Evolutionary conservation across 1,139 yeast genomes (phyloP).

Genomic region (Yamadazyma epiphylla): DNA sequence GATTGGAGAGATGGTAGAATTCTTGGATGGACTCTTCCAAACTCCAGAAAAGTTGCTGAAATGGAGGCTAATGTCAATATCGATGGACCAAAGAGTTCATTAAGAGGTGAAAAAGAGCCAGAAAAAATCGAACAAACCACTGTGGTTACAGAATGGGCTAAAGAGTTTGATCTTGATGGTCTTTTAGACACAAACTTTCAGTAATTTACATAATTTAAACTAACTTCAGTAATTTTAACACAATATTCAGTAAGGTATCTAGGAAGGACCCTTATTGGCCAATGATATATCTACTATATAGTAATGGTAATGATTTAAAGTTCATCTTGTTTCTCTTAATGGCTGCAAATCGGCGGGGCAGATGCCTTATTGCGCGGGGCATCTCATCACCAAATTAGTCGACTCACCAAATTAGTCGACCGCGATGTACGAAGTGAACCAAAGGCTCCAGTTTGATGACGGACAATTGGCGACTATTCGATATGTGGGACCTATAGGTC

Average conservation of each 20-base stretch:
- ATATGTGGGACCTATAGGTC: constrained; percentile 53
- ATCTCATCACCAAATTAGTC: too few species aligned
- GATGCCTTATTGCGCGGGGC: too few species aligned
- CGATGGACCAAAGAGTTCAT: constrained; percentile 39
- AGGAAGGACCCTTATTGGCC: too few species aligned
- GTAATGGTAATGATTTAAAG: constrained; percentile 17
- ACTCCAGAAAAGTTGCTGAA: constrained; percentile 35
- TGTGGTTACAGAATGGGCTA: constrained; percentile 86
- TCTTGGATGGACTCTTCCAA: constrained; percentile 87
- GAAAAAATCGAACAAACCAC: constrained; percentile 69
- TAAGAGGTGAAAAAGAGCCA: constrained; percentile 46
- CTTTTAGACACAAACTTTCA: constrained; percentile 40
- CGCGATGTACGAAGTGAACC: constrained; percentile 26
- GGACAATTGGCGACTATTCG: constrained; percentile 60
- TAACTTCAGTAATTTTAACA: too few species aligned
- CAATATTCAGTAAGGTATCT: too few species aligned
- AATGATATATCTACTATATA: constrained; percentile 22
- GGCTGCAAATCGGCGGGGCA: too few species aligned
- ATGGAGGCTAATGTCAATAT: constrained; percentile 19
- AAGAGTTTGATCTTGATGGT: constrained; percentile 89
- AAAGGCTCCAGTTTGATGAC: constrained; percentile 39
- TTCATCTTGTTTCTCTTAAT: too few species aligned
- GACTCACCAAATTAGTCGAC: too few species aligned
- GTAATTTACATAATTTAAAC: too few species aligned
- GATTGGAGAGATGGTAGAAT: constrained; percentile 99